Conservation (phyloP, 169 alveolate genomes). For the Cryptosporidium sp. region DNA sequence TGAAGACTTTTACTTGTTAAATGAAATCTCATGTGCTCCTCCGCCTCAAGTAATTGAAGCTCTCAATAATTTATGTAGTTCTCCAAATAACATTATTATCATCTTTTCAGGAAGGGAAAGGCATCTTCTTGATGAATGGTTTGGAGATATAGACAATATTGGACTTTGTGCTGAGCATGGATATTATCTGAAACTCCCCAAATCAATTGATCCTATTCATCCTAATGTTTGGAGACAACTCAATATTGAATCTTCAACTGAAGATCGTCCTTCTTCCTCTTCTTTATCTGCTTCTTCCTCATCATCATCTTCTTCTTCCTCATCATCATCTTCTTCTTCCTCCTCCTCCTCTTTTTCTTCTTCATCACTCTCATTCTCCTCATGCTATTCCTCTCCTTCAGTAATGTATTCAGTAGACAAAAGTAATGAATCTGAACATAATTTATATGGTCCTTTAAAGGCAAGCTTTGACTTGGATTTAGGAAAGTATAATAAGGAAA, state of each 20-base stretch:
- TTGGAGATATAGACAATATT: slow-evolving; percentile 74
- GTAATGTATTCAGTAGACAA: background rate
- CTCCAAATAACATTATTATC: slow-evolving; percentile 79
- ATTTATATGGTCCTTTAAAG: background rate
- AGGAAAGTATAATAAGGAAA: background rate
- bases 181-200: slow-evolving; percentile 67
- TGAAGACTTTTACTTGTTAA: background rate
- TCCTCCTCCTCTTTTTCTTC: background rate
- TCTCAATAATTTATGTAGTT: slow-evolving; percentile 50
- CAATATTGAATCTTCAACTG: background rate
- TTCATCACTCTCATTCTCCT: background rate
- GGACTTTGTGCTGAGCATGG: slow-evolving; percentile 77
- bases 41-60: slow-evolving; percentile 29
- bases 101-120: slow-evolving; percentile 81
- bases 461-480: background rate
- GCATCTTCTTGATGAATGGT: slow-evolving; percentile 80
- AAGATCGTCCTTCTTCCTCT: background rate
- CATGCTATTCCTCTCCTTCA: background rate
- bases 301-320: background rate
- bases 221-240: slow-evolving; percentile 54
- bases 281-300: background rate
- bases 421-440: background rate
- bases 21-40: slow-evolving; percentile 52
- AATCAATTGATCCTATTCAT: slow-evolving; percentile 14
- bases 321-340: background rate